Conservation (phyloP, 306 rosid genomes). For the Notholithocarpus densiflorus region DNA sequence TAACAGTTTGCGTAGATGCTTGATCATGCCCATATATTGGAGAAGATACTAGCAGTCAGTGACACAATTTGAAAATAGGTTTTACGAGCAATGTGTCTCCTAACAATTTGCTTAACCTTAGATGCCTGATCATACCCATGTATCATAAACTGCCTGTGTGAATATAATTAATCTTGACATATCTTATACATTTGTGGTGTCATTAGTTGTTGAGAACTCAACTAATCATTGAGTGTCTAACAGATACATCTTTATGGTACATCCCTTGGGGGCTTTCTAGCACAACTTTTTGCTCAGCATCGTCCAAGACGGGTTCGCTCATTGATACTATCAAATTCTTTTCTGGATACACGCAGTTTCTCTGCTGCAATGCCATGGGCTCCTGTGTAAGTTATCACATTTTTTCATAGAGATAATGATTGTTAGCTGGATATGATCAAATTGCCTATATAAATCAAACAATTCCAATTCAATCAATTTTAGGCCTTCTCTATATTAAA, state of each 20-base stretch:
- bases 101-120: background rate
- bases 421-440: slow-evolving; percentile 15
- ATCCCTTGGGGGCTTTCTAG: slow-evolving; percentile 96
- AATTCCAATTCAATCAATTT: background rate
- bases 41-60: no score
- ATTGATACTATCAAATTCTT: slow-evolving; percentile 81
- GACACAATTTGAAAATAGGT: background rate
- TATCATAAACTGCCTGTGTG: background rate
- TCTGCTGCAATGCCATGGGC: slow-evolving; percentile 98
- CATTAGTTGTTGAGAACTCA: slow-evolving; percentile 1
- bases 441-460: background rate
- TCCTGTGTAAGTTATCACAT: slow-evolving; percentile 64
- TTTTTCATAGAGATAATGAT: slow-evolving; percentile 23
- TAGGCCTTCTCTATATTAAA: background rate
- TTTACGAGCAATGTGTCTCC: background rate
- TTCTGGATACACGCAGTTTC: slow-evolving; percentile 78
- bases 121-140: background rate
- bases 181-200: background rate
- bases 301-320: slow-evolving; percentile 97
- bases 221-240: slow-evolving; percentile 14
- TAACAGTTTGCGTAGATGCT: background rate
- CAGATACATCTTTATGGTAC: slow-evolving; percentile 99
- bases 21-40: background rate
- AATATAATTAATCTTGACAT: no score
- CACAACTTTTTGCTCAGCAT: slow-evolving; percentile 95